Percentiles rank a stretch among this genome's conserved stretches.
Conservation (phyloP, 139 green algal genomes). For the Nannochloris sp. region DNA sequence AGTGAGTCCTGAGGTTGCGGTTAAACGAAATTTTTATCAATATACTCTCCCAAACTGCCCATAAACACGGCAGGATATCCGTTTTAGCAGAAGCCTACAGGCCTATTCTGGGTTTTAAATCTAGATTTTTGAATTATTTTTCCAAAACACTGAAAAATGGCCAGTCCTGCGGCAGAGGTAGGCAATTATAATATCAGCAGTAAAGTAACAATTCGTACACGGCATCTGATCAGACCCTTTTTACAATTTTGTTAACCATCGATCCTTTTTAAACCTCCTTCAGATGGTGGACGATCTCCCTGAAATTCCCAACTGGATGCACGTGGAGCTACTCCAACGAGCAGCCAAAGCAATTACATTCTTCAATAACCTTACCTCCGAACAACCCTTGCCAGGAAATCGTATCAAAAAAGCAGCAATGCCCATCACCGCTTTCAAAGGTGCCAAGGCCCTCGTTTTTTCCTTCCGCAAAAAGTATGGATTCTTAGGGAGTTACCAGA, state of each 20-base stretch:
- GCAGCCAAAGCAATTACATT: neutral
- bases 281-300: neutral
- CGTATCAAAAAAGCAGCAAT: constrained; percentile 1
- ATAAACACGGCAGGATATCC: too few species aligned
- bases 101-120: too few species aligned
- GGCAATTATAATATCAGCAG: too few species aligned
- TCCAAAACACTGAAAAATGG: too few species aligned
- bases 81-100: too few species aligned
- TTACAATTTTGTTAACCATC: neutral
- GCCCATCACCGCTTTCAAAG: neutral
- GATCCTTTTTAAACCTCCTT: too few species aligned
- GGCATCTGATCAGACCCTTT: neutral
- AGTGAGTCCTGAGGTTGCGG: too few species aligned
- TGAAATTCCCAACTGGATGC: neutral
- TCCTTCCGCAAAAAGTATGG: constrained; percentile 1
- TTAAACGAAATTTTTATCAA: too few species aligned
- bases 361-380: constrained; percentile 7
- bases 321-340: neutral
- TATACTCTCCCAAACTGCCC: too few species aligned
- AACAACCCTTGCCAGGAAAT: neutral
- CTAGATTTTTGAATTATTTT: too few species aligned
- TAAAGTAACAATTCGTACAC: neutral
- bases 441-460: constrained; percentile 1
- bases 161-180: too few species aligned
- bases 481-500: neutral